A percentile compares a stretch with the other conserved stretches of the same genome.
Evolutionary conservation across 2,329 filamentous ascomycete genomes (phyloP).

Genomic region (Cladophialophora exuberans): DNA sequence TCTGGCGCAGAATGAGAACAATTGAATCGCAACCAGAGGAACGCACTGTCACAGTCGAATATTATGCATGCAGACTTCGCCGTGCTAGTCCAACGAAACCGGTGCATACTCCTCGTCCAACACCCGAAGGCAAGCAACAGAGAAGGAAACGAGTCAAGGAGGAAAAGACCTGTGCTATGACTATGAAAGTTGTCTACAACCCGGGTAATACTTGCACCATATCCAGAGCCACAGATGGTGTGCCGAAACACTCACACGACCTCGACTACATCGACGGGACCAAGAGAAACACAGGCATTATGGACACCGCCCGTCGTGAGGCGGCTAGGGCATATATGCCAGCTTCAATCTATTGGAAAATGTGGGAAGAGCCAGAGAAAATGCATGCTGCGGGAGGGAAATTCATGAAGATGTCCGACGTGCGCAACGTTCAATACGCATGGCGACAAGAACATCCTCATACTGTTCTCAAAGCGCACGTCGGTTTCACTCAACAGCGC

Average conservation of each 20-base stretch:
- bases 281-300: conserved; percentile 52
- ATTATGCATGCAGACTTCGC: conserved; percentile 52
- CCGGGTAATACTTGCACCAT: conserved; percentile 50
- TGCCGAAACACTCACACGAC: conserved; percentile 48
- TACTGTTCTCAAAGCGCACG: conserved; percentile 47
- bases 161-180: conserved; percentile 51
- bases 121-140: conserved; percentile 50
- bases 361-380: conserved; percentile 49
- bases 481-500: conserved; percentile 40
- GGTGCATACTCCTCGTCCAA: conserved; percentile 44
- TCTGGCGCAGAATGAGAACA: conserved; percentile 52
- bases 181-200: conserved; percentile 51
- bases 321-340: conserved; percentile 52
- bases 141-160: conserved; percentile 50
- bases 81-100: conserved; percentile 43
- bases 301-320: conserved; percentile 51
- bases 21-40: conserved; percentile 30
- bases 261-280: conserved; percentile 52
- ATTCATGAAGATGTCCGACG: conserved; percentile 51
- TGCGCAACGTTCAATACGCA: conserved; percentile 52
- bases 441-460: conserved; percentile 52
- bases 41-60: conserved; percentile 47
- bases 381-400: conserved; percentile 50
- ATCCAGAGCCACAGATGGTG: conserved; percentile 45
- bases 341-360: conserved; percentile 53